Percentiles rank a stretch among this genome's conserved stretches.
Conservation (phyloP, 306 rosid species). For the Vicia villosa region DNA sequence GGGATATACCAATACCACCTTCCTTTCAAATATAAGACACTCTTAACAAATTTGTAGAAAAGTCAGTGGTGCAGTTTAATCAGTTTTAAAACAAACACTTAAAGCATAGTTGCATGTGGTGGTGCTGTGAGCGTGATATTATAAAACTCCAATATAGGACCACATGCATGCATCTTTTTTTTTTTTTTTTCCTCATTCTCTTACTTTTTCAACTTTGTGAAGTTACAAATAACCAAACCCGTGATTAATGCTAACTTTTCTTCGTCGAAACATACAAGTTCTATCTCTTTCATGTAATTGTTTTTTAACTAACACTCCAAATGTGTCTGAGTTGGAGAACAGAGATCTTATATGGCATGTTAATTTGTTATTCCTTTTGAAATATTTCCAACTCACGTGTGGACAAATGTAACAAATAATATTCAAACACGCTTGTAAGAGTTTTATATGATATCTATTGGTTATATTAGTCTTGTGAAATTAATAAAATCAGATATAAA, state of each 20-base stretch:
- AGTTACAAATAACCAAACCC: not conserved
- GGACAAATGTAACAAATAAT: not conserved
- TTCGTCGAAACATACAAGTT: not conserved
- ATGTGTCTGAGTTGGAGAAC: not conserved
- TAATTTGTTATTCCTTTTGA: not conserved
- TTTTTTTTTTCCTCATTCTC: not conserved
- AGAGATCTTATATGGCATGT: not conserved
- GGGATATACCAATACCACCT: too few relatives aligned
- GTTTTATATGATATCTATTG: too few relatives aligned
- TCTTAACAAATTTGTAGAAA: too few relatives aligned
- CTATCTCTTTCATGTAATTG: not conserved
- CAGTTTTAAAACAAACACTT: too few relatives aligned
- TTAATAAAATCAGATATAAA: too few relatives aligned
- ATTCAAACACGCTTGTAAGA: too few relatives aligned
- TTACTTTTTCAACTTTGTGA: constrained; percentile 2
- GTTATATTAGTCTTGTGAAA: too few relatives aligned
- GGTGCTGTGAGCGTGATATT: not conserved
- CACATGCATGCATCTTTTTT: constrained; percentile 16
- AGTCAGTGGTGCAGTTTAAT: too few relatives aligned
- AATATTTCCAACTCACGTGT: not conserved
- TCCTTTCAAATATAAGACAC: too few relatives aligned
- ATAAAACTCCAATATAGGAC: constrained; percentile 7
- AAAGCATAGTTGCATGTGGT: constrained; percentile 10
- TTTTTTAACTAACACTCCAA: constrained; percentile 1
- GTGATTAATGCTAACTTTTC: constrained; percentile 15